Evolutionary conservation across 768 basidiomycete species (phyloP).

Genomic region (Boletellus emodensis): DNA sequence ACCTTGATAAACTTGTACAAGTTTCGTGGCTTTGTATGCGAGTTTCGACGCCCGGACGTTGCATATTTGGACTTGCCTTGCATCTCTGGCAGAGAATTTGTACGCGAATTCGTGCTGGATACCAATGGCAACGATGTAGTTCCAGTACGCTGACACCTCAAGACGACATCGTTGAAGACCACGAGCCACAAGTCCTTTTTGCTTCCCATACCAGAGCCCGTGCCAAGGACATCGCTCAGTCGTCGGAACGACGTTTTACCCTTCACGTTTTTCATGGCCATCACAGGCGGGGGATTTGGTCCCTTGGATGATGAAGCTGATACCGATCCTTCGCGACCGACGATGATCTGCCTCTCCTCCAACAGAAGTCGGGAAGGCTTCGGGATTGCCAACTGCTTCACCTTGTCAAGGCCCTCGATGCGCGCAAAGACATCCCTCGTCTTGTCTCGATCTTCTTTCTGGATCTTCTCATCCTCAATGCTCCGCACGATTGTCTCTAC

Average conservation of each 20-base stretch:
- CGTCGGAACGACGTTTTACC: conserved; percentile 87
- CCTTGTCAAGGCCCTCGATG: conserved; percentile 94
- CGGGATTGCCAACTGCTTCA: conserved; percentile 86
- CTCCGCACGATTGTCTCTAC: conserved; percentile 94
- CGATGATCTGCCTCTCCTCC: conserved; percentile 62
- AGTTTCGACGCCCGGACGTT: conserved; percentile 69
- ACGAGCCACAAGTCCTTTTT: conserved; percentile 94
- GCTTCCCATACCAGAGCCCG: conserved; percentile 49
- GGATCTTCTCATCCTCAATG: conserved; percentile 97
- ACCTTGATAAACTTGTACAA: conserved; percentile 92
- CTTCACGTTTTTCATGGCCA: conserved; percentile 54
- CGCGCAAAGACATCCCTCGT: conserved; percentile 94
- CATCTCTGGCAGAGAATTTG: conserved; percentile 78
- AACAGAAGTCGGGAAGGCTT: conserved; percentile 87
- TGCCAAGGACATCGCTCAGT: conserved; percentile 81
- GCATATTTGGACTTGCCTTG: conserved; percentile 84
- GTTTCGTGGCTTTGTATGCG: conserved; percentile 82
- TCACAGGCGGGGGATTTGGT: conserved; percentile 35
- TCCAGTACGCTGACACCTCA: conserved; percentile 88
- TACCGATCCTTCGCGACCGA: conserved; percentile 29
- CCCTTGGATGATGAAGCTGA: conserved; percentile 22
- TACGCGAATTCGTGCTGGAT: conserved; percentile 59
- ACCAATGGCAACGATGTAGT: conserved; percentile 81
- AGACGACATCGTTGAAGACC: conserved; percentile 91
- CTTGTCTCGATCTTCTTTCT: conserved; percentile 93